Base-by-base conservation (phyloP, 306 rosid species). In the Rosa lucieae region DNA sequence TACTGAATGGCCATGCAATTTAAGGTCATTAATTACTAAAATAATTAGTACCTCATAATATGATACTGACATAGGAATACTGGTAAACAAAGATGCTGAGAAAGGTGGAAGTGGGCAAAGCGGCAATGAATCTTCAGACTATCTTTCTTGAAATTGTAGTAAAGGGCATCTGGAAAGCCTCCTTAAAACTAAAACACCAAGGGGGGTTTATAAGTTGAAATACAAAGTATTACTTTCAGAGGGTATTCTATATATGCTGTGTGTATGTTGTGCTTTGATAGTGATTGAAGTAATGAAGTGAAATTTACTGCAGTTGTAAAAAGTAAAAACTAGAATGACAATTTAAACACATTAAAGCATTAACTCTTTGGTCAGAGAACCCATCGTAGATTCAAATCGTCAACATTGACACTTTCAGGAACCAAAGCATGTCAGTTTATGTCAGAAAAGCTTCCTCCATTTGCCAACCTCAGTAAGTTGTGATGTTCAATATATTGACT, bases 161-260 rank as follows among this genome's bases (percentile, higher is more conserved):
- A 42, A 89, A 92, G 72, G 97, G 98, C 95, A 87, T 94, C 80
- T 87, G 84, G 83, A 94, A 92, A 79, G 98, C 29, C 29, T 26
- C 29, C 29, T 26, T 26, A 26, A 26, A 26, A 26, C 29, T 26
- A 26, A 26, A 26, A 26, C 29, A 26, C 29, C 29, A 26, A 26
- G 29, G 29, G 29, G 29, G 29, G 29, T 26, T 26, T 26, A 26
- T 26, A 26, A 26, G 29, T 26, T 26, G 29, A 26, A 26, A 26
- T 26, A 26, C 29, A 26, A 26, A 26, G 29, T 26, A 26, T 26
- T 26, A 26, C 29, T 26, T 26, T 26, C 29, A 26, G 29, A 26
- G 29, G 1, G 29, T 93, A 85, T 94, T 97, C 86, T 86, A 40
- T 40, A 5, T 10, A 49, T 51, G 32, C 29, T 26, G 59, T 29